Conservation (phyloP, 768 basidiomycete species). For the Phallus indusiatus region DNA sequence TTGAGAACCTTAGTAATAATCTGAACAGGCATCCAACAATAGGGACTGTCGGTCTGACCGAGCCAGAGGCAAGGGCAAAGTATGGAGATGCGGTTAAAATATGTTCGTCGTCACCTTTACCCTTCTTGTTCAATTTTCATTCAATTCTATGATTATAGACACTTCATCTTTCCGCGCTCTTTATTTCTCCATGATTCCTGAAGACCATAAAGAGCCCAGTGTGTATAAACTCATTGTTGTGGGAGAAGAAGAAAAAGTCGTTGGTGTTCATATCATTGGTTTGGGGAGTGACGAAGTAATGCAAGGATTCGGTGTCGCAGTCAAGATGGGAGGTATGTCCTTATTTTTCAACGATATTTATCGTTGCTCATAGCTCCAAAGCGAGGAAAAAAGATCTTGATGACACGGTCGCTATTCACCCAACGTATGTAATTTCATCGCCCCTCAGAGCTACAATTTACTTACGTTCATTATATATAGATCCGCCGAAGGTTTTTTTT, state of each 20-base stretch:
- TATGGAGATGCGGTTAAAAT: slow-evolving; percentile 88
- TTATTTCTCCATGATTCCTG: slow-evolving; percentile 86
- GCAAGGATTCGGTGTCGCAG: slow-evolving; percentile 95
- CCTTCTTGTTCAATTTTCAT: slow-evolving; percentile 6
- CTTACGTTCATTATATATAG: slow-evolving; percentile 3
- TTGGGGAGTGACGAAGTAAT: slow-evolving; percentile 86
- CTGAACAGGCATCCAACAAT: slow-evolving; percentile 77
- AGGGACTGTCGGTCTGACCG: slow-evolving; percentile 91
- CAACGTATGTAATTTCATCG: slow-evolving; percentile 46
- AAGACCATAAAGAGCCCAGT: slow-evolving; percentile 90
- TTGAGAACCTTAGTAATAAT: slow-evolving; percentile 2
- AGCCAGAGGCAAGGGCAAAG: slow-evolving; percentile 79
- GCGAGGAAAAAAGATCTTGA: slow-evolving; percentile 78
- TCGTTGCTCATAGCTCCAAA: slow-evolving; percentile 7
- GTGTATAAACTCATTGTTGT: slow-evolving; percentile 85
- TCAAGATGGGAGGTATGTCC: slow-evolving; percentile 83
- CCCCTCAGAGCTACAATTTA: background rate
- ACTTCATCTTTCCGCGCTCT: slow-evolving; percentile 73
- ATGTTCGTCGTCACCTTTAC: slow-evolving; percentile 45
- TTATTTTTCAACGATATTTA: background rate
- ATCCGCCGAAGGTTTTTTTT: slow-evolving; percentile 10
- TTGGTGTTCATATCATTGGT: slow-evolving; percentile 93
- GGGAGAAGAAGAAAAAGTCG: slow-evolving; percentile 87
- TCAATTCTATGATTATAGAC: slow-evolving; percentile 35
- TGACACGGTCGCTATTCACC: slow-evolving; percentile 87